Evolutionary conservation across 2,329 filamentous ascomycete species (phyloP), one percentile per base, ranked within the genome.

Genomic region (Microsporum ferrugineum): DNA sequence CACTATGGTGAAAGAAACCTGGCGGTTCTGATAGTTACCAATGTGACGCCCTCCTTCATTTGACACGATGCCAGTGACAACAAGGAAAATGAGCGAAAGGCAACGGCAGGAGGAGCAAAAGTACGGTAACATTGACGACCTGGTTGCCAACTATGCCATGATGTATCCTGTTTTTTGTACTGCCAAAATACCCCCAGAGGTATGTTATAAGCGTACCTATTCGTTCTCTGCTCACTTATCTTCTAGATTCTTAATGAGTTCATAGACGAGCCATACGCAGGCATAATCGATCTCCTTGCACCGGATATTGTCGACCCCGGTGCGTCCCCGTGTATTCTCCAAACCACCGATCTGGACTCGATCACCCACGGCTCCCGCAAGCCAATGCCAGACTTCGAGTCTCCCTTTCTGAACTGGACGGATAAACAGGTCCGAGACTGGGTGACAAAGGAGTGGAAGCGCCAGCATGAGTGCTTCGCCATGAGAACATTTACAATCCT

Each of bases 361-460:
- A 62, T 60, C n/a, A 55, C 45, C 36, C 60, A 62, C 33, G 60
- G 60, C 49, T 62, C 60, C 39, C 60, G 60, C 57, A 60, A 57
- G 60, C 60, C 57, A 5, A 62, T 62, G 61, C 34, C 17, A 6
- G 23, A 55, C 5, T 62, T 62, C 38, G 7, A 60, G 3, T 58
- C 62, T 60, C 43, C 33, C 55, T 53, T 60, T 14, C 45, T 61
- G 8, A 49, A 58, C 31, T 34, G 38, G 55, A 57, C 60, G 38
- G 53, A 61, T 5, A 14, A 34, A 14, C 33, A 59, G 57, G 31
- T 49, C 10, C 57, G 14, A n/a, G 39, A 17, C 10, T 41, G 39
- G 38, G 10, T 1, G 6, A n/a, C 17, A 41, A 41, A 41, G 39
- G 3, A 41, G 17, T 41, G 12, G 12, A 17, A 12, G 17, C 12